Conservation (phyloP, 2,329 filamentous ascomycete genomes). For the Fusarium sp. region DNA sequence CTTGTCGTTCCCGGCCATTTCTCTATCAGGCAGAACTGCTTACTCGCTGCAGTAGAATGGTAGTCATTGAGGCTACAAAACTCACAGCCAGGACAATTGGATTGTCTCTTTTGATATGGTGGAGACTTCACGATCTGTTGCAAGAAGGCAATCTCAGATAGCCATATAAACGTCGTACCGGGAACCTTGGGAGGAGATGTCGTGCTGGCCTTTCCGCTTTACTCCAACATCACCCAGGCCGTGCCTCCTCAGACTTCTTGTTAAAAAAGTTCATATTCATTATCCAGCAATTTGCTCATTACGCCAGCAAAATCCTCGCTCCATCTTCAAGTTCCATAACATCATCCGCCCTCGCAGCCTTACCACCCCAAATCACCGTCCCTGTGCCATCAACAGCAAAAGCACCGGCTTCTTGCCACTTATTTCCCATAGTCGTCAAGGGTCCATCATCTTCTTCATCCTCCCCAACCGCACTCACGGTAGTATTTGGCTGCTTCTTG, state of each 20-base stretch:
- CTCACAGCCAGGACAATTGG: constrained; percentile 8
- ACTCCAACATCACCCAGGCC: neutral
- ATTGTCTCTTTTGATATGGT: constrained; percentile 18
- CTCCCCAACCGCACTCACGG: neutral
- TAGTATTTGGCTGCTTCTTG: constrained; percentile 18
- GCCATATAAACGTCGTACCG: neutral
- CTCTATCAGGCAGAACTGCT: neutral
- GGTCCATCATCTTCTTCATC: constrained; percentile 54
- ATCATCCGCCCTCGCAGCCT: constrained; percentile 63
- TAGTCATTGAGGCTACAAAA: too few species aligned
- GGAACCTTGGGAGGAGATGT: neutral
- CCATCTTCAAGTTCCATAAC: constrained; percentile 67
- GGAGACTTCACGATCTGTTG: neutral
- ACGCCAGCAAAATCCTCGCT: constrained; percentile 53
- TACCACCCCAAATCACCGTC: constrained; percentile 64
- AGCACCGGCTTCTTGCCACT: constrained; percentile 68
- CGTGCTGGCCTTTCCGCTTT: neutral
- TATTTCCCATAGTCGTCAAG: constrained; percentile 64
- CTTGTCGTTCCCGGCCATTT: neutral
- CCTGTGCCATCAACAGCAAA: constrained; percentile 65
- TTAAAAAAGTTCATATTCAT: neutral
- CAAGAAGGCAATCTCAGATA: neutral
- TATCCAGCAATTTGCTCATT: neutral
- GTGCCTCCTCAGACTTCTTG: neutral
- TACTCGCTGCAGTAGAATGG: neutral